Evolutionary conservation across 768 basidiomycete genomes (phyloP), one percentile per base, ranked within the genome.

Genomic region (Hypsizygus marmoreus): DNA sequence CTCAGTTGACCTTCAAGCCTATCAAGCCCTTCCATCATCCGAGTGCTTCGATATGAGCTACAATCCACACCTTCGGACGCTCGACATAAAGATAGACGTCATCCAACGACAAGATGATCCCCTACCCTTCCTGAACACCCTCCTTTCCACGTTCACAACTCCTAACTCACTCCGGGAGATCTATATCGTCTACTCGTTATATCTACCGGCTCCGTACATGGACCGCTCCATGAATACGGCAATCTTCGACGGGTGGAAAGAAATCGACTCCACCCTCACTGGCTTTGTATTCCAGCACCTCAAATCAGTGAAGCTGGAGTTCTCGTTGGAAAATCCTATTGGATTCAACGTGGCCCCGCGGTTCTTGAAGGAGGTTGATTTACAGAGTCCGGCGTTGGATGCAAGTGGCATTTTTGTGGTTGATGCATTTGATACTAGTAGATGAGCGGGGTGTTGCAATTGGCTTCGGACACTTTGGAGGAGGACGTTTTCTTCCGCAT

Each of bases 141-240:
- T 65, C 22, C 46, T 65, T n/a, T 46, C 45, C 33, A 60, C 59
- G 6, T 41, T 59, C 20, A 44, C 51, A 25, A 34, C 53, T 10
- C 40, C 51, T 2, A 64, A 59, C 40, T 28, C 39, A 9, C 41
- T 66, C 16, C 41, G 50, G 8, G 23, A 32, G 2, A 50, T 63
- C 24, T 49, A 51, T 43, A 47, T 66, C 36, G 44, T 58, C 14
- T 64, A 63, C 47, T 48, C 56, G 26, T 22, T 63, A 1, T 66
- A 62, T 33, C 57, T 66, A 32, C 64, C 64, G 2, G 56, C 56
- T 19, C 63, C 63, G 3, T 66, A 64, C 45, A 64, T 66, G 59
- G 61, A 66, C 43, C 55, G 55, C 22, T 60, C 58, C 7, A 40
- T 51, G 20, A 58, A 60, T 32, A 61, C 58, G 8, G 50, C 54